Conservation (phyloP, 2,329 filamentous ascomycete genomes). For the Herpotrichia juniperi region DNA sequence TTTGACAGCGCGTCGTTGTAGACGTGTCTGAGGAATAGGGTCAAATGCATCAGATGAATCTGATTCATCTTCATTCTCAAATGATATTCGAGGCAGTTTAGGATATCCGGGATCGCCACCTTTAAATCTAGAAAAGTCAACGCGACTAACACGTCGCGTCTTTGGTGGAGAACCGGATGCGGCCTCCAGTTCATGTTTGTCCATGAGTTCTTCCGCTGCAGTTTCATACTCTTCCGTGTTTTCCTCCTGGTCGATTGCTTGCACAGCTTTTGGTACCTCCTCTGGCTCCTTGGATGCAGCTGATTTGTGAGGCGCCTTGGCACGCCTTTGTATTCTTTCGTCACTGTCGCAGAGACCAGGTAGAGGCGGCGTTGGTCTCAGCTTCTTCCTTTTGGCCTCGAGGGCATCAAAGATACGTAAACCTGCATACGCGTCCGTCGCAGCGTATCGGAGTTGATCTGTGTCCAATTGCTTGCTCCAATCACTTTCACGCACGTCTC, state of each 20-base stretch:
- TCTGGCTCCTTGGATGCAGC: slow-evolving; percentile 12
- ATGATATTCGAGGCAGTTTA: slow-evolving; percentile 12
- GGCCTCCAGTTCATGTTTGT: slow-evolving; percentile 29
- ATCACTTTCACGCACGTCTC: slow-evolving; percentile 75
- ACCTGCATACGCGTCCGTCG: slow-evolving; percentile 84
- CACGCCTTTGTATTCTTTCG: slow-evolving; percentile 53
- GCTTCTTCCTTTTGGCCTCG: slow-evolving; percentile 68
- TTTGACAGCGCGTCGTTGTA: not conserved
- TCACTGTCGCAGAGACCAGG: slow-evolving; percentile 73
- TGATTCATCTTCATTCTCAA: not conserved
- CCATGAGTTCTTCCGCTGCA: slow-evolving; percentile 33
- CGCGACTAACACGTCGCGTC: slow-evolving; percentile 25
- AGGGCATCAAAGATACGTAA: slow-evolving; percentile 75
- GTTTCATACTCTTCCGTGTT: slow-evolving; percentile 40
- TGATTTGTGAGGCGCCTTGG: slow-evolving; percentile 5
- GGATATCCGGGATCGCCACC: slow-evolving; percentile 27
- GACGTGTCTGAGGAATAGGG: slow-evolving; percentile 8
- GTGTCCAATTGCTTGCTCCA: slow-evolving; percentile 70
- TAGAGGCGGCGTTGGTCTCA: slow-evolving; percentile 73
- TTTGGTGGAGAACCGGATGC: not conserved
- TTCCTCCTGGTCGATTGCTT: slow-evolving; percentile 25
- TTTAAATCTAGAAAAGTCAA: slow-evolving; percentile 20
- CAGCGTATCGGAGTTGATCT: slow-evolving; percentile 74
- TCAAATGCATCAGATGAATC: slow-evolving; percentile 9
- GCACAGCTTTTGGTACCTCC: slow-evolving; percentile 3